Evolutionary conservation across 2,329 filamentous ascomycete species (phyloP).

Genomic region (Pseudocercospora crystallina): DNA sequence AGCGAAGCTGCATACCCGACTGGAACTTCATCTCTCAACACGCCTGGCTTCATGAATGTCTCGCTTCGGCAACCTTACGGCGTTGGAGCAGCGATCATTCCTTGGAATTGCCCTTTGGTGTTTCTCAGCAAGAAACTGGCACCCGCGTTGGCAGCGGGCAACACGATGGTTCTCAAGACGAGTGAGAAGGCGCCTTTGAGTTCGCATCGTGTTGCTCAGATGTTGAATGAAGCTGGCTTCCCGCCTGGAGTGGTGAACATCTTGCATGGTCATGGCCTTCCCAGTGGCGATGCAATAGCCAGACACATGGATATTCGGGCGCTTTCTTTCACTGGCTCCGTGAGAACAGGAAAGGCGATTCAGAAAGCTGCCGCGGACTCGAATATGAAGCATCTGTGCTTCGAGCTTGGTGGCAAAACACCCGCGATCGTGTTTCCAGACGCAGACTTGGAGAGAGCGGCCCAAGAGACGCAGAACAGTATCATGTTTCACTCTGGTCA

Average conservation of each 20-base stretch:
- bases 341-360: slow-evolving; percentile 25
- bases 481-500: slow-evolving; percentile 59
- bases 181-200: slow-evolving; percentile 20
- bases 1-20: slow-evolving; percentile 44
- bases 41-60: slow-evolving; percentile 47
- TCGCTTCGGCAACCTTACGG: slow-evolving; percentile 47
- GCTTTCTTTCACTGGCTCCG: slow-evolving; percentile 31
- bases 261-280: slow-evolving; percentile 33
- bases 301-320: slow-evolving; percentile 35
- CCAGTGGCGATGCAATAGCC: slow-evolving; percentile 31
- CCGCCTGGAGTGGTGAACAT: slow-evolving; percentile 44
- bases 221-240: slow-evolving; percentile 42
- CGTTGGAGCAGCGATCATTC: slow-evolving; percentile 58
- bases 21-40: slow-evolving; percentile 48
- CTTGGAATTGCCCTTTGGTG: slow-evolving; percentile 56
- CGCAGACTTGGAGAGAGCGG: slow-evolving; percentile 28
- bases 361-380: slow-evolving; percentile 26
- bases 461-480: slow-evolving; percentile 43
- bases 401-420: slow-evolving; percentile 34
- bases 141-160: slow-evolving; percentile 60
- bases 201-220: slow-evolving; percentile 25
- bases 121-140: slow-evolving; percentile 53
- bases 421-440: slow-evolving; percentile 29
- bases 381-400: slow-evolving; percentile 30
- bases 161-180: slow-evolving; percentile 60